Conservation (phyloP, 371 early-diverging fungal species). For the Amoeboradix gromovi region DNA sequence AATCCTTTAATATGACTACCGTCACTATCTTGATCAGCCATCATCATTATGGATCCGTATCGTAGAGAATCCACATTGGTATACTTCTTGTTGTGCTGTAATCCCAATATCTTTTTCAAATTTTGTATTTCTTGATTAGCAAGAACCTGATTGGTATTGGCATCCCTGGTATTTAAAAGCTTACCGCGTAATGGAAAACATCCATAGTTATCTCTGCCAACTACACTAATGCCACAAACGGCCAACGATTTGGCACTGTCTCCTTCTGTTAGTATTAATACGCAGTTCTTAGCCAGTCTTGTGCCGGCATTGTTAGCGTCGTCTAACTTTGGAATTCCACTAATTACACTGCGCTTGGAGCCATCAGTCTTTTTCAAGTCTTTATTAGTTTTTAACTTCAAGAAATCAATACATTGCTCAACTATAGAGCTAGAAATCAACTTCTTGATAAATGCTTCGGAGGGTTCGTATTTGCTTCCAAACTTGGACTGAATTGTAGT, state of each 20-base stretch:
- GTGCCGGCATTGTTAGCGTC: conserved; percentile 94
- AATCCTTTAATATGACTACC: conserved; percentile 98
- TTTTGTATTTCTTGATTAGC: conserved; percentile 67
- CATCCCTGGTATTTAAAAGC: conserved; percentile 92
- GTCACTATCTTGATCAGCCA: conserved; percentile 99
- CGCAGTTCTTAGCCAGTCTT: conserved; percentile 44
- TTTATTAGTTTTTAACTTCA: conserved; percentile 49
- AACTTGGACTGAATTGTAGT: conserved; percentile 54
- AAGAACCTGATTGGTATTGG: conserved; percentile 39
- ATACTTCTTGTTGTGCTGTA: conserved; percentile 71
- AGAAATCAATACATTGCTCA: conserved; percentile 46
- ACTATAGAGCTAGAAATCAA: conserved; percentile 35
- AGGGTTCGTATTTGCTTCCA: conserved; percentile 53
- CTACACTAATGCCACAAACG: conserved; percentile 64
- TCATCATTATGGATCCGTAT: conserved; percentile 96
- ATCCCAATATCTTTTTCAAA: conserved; percentile 87
- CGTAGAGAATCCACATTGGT: conserved; percentile 39
- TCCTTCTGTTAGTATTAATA: conserved; percentile 96
- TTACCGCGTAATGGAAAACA: conserved; percentile 98
- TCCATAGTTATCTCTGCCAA: conserved; percentile 84
- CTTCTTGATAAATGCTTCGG: conserved; percentile 54
- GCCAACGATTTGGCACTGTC: conserved; percentile 96
- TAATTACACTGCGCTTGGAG: conserved; percentile 27
- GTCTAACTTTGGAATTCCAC: conserved; percentile 79
- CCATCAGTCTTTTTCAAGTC: conserved; percentile 85